phyloP scores from a whole-genome alignment of 192 early-diverging fungal genomes.

The Rhizoclosmatium globosum region DNA sequence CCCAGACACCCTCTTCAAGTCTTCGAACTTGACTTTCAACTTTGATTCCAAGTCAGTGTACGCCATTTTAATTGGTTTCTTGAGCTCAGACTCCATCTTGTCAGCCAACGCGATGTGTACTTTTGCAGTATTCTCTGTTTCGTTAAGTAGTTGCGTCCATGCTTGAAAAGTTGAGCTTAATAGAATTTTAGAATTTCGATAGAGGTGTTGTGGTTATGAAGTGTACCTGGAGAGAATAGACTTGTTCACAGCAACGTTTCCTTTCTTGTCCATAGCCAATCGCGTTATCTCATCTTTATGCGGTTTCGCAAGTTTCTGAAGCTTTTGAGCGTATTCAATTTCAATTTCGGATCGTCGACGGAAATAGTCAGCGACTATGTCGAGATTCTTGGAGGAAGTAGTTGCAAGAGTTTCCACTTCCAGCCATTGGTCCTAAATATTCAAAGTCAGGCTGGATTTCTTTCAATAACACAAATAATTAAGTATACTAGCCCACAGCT shows the following conservation, averaged over 20 bases:
- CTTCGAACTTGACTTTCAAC: slow-evolving; percentile 47
- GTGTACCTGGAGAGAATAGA: slow-evolving; percentile 43
- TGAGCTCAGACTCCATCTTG: slow-evolving; percentile 46
- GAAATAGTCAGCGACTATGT: slow-evolving; percentile 48
- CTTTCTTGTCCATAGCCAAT: slow-evolving; percentile 8
- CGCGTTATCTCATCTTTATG: slow-evolving; percentile 45
- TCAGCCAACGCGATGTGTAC: slow-evolving; percentile 35
- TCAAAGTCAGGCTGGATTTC: background rate
- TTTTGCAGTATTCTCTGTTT: slow-evolving; percentile 42
- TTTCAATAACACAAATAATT: background rate
- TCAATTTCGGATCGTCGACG: slow-evolving; percentile 48
- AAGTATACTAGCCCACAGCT: slow-evolving; percentile 17
- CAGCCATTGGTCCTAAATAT: slow-evolving; percentile 48
- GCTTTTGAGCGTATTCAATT: slow-evolving; percentile 40
- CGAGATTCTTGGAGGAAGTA: slow-evolving; percentile 32
- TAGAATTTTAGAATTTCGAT: background rate
- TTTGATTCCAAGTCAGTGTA: slow-evolving; percentile 43
- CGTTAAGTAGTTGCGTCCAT: slow-evolving; percentile 44
- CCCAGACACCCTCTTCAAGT: slow-evolving; percentile 36
- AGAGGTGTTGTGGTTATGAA: background rate
- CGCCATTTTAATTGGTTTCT: slow-evolving; percentile 43
- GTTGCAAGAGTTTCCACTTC: slow-evolving; percentile 40
- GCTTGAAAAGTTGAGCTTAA: slow-evolving; percentile 43
- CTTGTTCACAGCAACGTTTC: slow-evolving; percentile 17
- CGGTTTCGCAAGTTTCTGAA: slow-evolving; percentile 44